Evolutionary conservation across 164 flowering plant genomes (phyloP), one percentile per base, ranked within the genome.

Genomic region (Aristolochia californica): DNA sequence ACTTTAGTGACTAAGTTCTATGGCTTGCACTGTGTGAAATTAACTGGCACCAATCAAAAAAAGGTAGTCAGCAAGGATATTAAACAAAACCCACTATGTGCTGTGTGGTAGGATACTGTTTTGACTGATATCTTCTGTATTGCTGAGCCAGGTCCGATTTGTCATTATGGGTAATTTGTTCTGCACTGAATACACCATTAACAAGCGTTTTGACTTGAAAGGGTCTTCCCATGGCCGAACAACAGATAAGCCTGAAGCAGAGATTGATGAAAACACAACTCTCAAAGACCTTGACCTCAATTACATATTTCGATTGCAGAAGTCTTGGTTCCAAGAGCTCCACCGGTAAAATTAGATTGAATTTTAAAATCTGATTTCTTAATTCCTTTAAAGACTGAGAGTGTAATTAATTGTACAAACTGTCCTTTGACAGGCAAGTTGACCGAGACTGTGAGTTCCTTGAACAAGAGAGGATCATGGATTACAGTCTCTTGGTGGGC

Each of bases 381-480:
- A 34, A 34, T 8, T 34, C 9, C 40, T 2, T 34, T 34, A 34
- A 34, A 34, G 5, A 4, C 40, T 2, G 12, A 48, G 20, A 10
- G n/a, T 17, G 11, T 0, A 22, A 18, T 17, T 13, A 22, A 48
- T 48, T 10, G 20, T n/a, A n/a, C 12, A 48, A 16, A 22, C 13
- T 17, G 18, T 7, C 1, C 25, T 25, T 12, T 54, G 30, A 66
- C 83, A 90, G 97, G 79, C 97, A 90, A 80, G 87, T 90, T 18
- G 91, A 87, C 61, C 73, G 77, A 62, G 97, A 90, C 56, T 83
- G 91, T 63, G 95, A 87, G 45, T 85, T 90, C 67, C 91, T 90
- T 53, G 97, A 84, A 59, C 88, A 83, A 30, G 97, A 83, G 72
- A 80, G 91, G 58, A 89, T 89, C 24, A 90, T 89, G 97, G 97